Percentiles rank a stretch among this genome's conserved stretches.
These are phyloP conservation scores for Eragrostis nindensis DNA, from an alignment of 176 grass and related monocot species.

Conservation along the genomic window DNA sequence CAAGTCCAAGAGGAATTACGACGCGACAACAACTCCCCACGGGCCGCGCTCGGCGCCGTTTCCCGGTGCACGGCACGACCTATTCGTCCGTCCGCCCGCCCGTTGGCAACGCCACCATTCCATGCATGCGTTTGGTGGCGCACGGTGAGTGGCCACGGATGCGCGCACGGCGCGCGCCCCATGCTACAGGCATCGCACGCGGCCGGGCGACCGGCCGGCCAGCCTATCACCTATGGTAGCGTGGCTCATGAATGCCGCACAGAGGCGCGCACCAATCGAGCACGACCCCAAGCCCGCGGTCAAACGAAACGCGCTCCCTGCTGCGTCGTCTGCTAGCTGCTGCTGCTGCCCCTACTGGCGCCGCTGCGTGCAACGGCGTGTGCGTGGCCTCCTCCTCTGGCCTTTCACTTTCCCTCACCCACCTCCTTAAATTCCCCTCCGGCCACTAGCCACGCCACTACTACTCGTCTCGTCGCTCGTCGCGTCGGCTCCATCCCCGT, in stretches of 20 bases:
- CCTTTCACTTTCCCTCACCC: constrained; percentile 9
- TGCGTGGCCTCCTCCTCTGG: not conserved
- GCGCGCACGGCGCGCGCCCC: no score
- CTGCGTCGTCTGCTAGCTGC: not conserved
- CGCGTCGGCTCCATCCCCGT: not conserved
- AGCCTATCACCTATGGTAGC: no score
- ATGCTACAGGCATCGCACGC: no score
- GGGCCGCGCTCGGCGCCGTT: not conserved
- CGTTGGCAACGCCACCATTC: not conserved
- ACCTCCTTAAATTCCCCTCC: constrained; percentile 30
- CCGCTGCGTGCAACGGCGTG: not conserved
- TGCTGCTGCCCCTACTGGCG: not conserved
- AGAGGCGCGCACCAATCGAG: not conserved
- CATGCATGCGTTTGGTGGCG: not conserved
- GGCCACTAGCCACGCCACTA: not conserved
- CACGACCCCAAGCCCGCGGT: not conserved
- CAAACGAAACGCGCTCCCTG: constrained; percentile 1
- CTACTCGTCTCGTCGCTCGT: not conserved
- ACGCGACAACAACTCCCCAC: not conserved
- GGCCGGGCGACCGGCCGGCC: no score
- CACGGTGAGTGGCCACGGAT: no score
- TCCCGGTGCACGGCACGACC: not conserved
- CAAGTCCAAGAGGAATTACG: no score
- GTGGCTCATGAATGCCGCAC: constrained; percentile 23
- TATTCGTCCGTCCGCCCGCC: not conserved